Conservation (phyloP, 495 filamentous ascomycete genomes). For the Penicillium salamii region DNA sequence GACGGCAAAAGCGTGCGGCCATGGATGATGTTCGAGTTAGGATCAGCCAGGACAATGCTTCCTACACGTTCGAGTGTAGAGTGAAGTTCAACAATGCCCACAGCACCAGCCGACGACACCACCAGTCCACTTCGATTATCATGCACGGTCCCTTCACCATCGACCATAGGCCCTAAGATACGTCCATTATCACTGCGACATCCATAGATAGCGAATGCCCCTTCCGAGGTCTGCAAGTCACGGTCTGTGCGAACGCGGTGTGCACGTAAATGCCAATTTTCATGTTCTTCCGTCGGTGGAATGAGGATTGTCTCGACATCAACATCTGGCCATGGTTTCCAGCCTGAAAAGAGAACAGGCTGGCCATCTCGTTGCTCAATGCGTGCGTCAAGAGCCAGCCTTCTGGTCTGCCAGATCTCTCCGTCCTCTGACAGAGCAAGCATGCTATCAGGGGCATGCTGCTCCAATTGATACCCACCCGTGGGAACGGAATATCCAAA, state of each 20-base stretch:
- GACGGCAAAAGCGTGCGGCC: slow-evolving; percentile 68
- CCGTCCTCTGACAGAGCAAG: slow-evolving; percentile 74
- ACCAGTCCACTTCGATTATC: slow-evolving; percentile 56
- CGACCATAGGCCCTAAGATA: slow-evolving; percentile 51
- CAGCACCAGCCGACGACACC: slow-evolving; percentile 62
- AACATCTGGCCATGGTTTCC: slow-evolving; percentile 67
- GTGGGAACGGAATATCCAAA: slow-evolving; percentile 77
- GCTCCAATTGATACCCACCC: slow-evolving; percentile 70
- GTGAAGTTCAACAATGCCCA: slow-evolving; percentile 64
- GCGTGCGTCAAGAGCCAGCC: slow-evolving; percentile 54
- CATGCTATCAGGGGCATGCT: slow-evolving; percentile 70
- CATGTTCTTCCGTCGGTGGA: slow-evolving; percentile 49
- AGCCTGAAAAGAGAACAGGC: slow-evolving; percentile 61
- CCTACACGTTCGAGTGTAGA: slow-evolving; percentile 43
- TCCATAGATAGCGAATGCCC: slow-evolving; percentile 67
- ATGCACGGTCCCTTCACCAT: slow-evolving; percentile 51
- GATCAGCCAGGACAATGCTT: slow-evolving; percentile 67
- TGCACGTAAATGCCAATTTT: slow-evolving; percentile 67
- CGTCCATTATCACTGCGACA: slow-evolving; percentile 57
- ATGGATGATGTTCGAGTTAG: slow-evolving; percentile 73
- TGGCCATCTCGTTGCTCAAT: slow-evolving; percentile 48
- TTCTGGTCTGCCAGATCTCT: slow-evolving; percentile 74
- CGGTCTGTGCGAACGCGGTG: slow-evolving; percentile 59
- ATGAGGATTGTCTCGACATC: slow-evolving; percentile 61
- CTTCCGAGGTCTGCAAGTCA: slow-evolving; percentile 65